phyloP scores from a whole-genome alignment of 2,329 filamentous ascomycete genomes.

The Paraphaeosphaeria minitans region DNA sequence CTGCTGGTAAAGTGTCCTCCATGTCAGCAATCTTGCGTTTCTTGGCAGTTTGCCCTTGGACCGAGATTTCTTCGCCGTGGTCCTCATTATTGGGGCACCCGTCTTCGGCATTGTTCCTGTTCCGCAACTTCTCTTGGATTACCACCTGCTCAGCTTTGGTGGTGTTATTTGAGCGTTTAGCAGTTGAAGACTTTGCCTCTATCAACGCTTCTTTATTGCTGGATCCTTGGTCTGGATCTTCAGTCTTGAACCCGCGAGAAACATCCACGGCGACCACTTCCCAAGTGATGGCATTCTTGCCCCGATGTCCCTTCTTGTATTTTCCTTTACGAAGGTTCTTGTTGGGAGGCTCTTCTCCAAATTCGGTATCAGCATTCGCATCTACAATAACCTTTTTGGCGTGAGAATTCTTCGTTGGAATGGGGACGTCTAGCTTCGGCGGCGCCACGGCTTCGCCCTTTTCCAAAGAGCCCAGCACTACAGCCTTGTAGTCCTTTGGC shows the following conservation, averaged over 20 bases:
- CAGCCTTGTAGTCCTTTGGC: conserved; percentile 67
- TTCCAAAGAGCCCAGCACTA: conserved; percentile 70
- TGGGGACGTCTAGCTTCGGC: conserved; percentile 20
- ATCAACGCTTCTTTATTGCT: too few relatives aligned
- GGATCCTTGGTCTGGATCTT: too few relatives aligned
- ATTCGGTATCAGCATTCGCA: neutral
- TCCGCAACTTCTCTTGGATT: too few relatives aligned
- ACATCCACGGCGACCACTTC: too few relatives aligned
- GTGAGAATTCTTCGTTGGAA: conserved; percentile 28
- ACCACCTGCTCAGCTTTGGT: too few relatives aligned
- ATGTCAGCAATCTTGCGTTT: conserved; percentile 19
- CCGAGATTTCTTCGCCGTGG: too few relatives aligned
- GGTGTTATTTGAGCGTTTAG: too few relatives aligned
- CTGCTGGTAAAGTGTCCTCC: too few relatives aligned
- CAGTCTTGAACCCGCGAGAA: too few relatives aligned
- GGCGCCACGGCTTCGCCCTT: conserved; percentile 75
- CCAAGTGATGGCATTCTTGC: neutral
- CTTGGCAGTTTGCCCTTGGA: neutral
- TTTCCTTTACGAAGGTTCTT: conserved; percentile 17
- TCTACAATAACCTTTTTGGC: conserved; percentile 15
- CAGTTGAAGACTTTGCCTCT: too few relatives aligned
- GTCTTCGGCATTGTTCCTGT: too few relatives aligned
- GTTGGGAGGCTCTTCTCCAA: conserved; percentile 16
- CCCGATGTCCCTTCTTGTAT: neutral
- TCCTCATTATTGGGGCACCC: too few relatives aligned